Percentiles rank a stretch among this genome's conserved stretches.
These are phyloP conservation scores for Solanum tarapatanum DNA, from an alignment of 257 asterid genomes.

Conservation along the genomic window DNA sequence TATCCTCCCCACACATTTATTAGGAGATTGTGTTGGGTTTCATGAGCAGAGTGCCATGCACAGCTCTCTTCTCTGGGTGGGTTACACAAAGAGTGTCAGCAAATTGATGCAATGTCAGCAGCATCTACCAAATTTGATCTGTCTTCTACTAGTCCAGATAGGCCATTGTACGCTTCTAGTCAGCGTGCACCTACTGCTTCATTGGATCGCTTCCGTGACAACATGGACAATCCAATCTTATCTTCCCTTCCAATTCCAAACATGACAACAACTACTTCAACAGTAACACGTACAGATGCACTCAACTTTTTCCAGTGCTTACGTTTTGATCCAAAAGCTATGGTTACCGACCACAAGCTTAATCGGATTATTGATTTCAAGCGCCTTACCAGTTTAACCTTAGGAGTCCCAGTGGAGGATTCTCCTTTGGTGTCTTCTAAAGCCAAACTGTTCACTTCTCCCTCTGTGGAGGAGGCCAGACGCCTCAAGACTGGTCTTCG, in stretches of 20 bases:
- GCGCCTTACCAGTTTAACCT: constrained; percentile 66
- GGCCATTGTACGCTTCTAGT: constrained; percentile 60
- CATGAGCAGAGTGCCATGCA: constrained; percentile 68
- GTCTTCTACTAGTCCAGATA: constrained; percentile 83
- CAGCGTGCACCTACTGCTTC: constrained; percentile 52
- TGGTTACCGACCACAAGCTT: constrained; percentile 76
- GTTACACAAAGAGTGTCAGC: constrained; percentile 43
- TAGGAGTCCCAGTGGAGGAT: constrained; percentile 68
- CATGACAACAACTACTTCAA: constrained; percentile 58
- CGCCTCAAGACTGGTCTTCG: constrained; percentile 66
- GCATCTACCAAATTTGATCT: constrained; percentile 79
- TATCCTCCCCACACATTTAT: constrained; percentile 10
- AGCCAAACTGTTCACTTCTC: constrained; percentile 42
- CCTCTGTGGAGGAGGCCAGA: constrained; percentile 68
- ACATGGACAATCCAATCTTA: constrained; percentile 57
- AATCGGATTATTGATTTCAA: constrained; percentile 61
- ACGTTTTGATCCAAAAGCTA: constrained; percentile 76
- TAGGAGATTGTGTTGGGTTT: constrained; percentile 32
- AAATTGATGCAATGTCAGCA: constrained; percentile 65
- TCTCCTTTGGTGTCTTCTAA: constrained; percentile 43
- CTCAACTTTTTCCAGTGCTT: constrained; percentile 67
- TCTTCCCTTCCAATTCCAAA: constrained; percentile 51
- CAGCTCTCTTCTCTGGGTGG: constrained; percentile 51
- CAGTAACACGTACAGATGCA: constrained; percentile 66
- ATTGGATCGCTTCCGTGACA: constrained; percentile 73